A percentile compares a stretch with the other conserved stretches of the same genome.
Conservation (phyloP, 768 basidiomycete species). For the Daedaleopsis sinensis region DNA sequence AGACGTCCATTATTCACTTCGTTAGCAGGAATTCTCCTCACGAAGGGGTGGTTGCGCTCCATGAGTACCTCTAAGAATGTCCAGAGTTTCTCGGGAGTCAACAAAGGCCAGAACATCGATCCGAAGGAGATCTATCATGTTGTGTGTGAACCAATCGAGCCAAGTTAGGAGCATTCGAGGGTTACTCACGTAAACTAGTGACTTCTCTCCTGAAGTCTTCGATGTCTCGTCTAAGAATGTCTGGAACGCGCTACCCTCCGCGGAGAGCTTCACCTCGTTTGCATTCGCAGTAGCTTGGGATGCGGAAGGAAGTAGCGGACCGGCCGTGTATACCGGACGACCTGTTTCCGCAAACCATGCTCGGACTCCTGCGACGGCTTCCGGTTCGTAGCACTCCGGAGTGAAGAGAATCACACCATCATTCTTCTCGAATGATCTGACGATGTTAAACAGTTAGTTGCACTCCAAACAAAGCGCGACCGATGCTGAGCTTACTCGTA, state of each 20-base stretch:
- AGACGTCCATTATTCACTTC: too few species aligned
- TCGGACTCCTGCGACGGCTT: constrained; percentile 11
- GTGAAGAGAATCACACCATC: constrained; percentile 25
- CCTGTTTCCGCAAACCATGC: constrained; percentile 20
- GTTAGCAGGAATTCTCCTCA: neutral
- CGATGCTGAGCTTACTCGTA: neutral
- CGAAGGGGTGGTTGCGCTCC: constrained; percentile 27
- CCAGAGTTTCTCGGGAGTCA: constrained; percentile 25
- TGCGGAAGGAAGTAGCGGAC: constrained; percentile 18
- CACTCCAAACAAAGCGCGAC: neutral
- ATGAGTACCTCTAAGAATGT: constrained; percentile 27
- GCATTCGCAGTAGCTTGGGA: neutral
- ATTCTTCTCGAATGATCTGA: neutral
- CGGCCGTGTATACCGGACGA: constrained; percentile 16
- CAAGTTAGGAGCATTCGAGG: neutral
- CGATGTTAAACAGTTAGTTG: neutral
- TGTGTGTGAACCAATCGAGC: neutral
- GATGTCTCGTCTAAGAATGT: constrained; percentile 19
- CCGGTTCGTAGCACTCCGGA: constrained; percentile 21
- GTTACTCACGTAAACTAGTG: constrained; percentile 25
- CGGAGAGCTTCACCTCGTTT: constrained; percentile 15
- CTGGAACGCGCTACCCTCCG: constrained; percentile 12
- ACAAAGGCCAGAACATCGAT: constrained; percentile 24
- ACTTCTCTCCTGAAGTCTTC: constrained; percentile 20
- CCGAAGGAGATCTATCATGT: constrained; percentile 28